Conservation (phyloP, 768 basidiomycete genomes). For the Lenzites betulinus region DNA sequence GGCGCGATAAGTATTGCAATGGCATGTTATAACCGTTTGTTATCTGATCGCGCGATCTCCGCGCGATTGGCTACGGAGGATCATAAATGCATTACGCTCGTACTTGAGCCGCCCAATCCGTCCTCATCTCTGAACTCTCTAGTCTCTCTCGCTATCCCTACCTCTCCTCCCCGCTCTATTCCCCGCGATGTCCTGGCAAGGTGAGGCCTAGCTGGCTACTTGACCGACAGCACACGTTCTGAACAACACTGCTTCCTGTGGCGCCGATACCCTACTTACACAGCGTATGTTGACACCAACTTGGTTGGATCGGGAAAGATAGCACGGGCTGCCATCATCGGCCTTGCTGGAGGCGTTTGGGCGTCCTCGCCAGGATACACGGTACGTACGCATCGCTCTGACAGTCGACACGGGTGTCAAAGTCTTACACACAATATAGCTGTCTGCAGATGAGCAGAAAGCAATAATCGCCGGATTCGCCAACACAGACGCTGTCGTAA, state of each 20-base stretch:
- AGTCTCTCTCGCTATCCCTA: slow-evolving; percentile 10
- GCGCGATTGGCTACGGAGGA: slow-evolving; percentile 16
- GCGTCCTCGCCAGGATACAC: slow-evolving; percentile 59
- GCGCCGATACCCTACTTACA: background rate
- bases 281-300: slow-evolving; percentile 83
- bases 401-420: background rate
- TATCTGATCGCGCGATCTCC: slow-evolving; percentile 31
- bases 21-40: slow-evolving; percentile 2
- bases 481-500: slow-evolving; percentile 43
- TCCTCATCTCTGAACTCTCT: slow-evolving; percentile 16
- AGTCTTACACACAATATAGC: slow-evolving; percentile 40
- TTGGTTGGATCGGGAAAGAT: slow-evolving; percentile 76
- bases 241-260: background rate
- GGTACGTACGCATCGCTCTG: slow-evolving; percentile 38
- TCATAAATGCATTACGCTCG: slow-evolving; percentile 6
- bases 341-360: slow-evolving; percentile 77
- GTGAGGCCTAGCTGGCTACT: slow-evolving; percentile 34
- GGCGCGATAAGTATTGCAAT: background rate
- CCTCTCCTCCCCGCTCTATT: slow-evolving; percentile 12
- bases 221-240: background rate
- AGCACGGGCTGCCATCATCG: slow-evolving; percentile 75
- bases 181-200: slow-evolving; percentile 69
- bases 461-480: slow-evolving; percentile 52
- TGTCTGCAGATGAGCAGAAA: slow-evolving; percentile 65
- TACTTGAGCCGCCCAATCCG: slow-evolving; percentile 13